Evolutionary conservation across 495 filamentous ascomycete species (phyloP).

Genomic region (Lepraria neglecta): DNA sequence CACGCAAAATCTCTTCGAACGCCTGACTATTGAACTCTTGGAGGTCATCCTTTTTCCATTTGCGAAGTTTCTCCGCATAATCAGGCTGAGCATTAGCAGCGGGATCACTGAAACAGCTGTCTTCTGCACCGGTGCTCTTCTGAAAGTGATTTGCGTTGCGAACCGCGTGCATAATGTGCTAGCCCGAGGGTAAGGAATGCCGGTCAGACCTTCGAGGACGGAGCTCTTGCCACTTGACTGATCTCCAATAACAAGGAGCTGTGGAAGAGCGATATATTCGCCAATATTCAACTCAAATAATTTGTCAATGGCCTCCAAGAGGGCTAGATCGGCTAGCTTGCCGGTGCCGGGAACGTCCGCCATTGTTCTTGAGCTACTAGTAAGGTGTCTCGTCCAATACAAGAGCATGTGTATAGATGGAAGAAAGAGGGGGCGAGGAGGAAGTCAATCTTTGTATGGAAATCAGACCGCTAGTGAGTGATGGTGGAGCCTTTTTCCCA

Average conservation of each 20-base stretch:
- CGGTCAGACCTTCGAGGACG: slow-evolving; percentile 42
- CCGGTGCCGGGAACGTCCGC: neutral
- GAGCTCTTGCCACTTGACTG: slow-evolving; percentile 42
- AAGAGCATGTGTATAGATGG: neutral
- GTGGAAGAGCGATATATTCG: slow-evolving; percentile 34
- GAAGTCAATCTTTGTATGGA: no score
- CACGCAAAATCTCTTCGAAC: slow-evolving; percentile 30
- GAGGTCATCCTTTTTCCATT: slow-evolving; percentile 28
- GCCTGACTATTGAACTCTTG: slow-evolving; percentile 16
- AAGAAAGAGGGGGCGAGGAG: neutral
- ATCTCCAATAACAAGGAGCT: slow-evolving; percentile 42
- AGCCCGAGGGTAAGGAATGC: slow-evolving; percentile 39
- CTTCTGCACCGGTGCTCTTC: slow-evolving; percentile 27
- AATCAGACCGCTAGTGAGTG: no score
- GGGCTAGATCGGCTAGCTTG: slow-evolving; percentile 31
- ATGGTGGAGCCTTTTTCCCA: no score
- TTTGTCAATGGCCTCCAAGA: slow-evolving; percentile 42
- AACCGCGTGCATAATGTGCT: slow-evolving; percentile 42
- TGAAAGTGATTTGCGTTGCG: slow-evolving; percentile 46
- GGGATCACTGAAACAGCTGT: slow-evolving; percentile 33
- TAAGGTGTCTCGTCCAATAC: neutral
- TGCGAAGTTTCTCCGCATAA: slow-evolving; percentile 26
- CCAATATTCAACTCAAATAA: slow-evolving; percentile 40
- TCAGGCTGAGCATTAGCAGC: slow-evolving; percentile 24
- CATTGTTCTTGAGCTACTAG: neutral